Evolutionary conservation across 345 rosid species (phyloP).

Genomic region (Geranium rotundifolium): DNA sequence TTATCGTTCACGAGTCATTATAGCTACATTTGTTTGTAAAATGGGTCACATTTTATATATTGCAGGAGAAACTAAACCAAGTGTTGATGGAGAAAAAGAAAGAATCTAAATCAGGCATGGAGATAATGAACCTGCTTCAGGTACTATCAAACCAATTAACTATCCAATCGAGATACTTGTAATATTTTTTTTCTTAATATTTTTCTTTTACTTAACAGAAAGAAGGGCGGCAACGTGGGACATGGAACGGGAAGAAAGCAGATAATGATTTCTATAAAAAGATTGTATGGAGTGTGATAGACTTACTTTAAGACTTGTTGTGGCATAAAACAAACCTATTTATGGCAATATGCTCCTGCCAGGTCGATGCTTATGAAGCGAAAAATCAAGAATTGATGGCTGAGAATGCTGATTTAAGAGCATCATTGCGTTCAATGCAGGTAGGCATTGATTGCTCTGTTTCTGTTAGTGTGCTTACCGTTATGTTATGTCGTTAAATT

Average conservation of each 20-base stretch:
- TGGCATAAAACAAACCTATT: not conserved
- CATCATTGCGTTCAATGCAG: slow-evolving; percentile 83
- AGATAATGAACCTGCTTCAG: slow-evolving; percentile 97
- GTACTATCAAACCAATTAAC: slow-evolving; percentile 17
- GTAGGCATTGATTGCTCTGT: slow-evolving; percentile 20
- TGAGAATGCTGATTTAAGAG: slow-evolving; percentile 85
- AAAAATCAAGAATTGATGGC: slow-evolving; percentile 86
- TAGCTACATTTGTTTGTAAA: not conserved
- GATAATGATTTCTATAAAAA: slow-evolving; percentile 91
- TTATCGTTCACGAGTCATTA: no score
- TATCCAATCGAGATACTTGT: not conserved
- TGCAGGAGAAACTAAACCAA: slow-evolving; percentile 88
- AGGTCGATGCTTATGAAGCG: slow-evolving; percentile 95
- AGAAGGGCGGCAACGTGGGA: slow-evolving; percentile 97
- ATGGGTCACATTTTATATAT: not conserved
- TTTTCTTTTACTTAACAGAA: slow-evolving; percentile 32
- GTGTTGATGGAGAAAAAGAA: slow-evolving; percentile 98
- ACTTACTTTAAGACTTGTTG: not conserved
- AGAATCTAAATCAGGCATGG: slow-evolving; percentile 97
- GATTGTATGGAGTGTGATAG: slow-evolving; percentile 42
- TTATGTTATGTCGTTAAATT: not conserved
- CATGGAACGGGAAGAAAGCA: slow-evolving; percentile 97
- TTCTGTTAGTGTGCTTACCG: not conserved
- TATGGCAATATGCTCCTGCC: slow-evolving; percentile 7
- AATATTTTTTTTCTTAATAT: not conserved